Base-by-base conservation (phyloP, 2,329 filamentous ascomycete genomes). In the Penicillium sumatraense region DNA sequence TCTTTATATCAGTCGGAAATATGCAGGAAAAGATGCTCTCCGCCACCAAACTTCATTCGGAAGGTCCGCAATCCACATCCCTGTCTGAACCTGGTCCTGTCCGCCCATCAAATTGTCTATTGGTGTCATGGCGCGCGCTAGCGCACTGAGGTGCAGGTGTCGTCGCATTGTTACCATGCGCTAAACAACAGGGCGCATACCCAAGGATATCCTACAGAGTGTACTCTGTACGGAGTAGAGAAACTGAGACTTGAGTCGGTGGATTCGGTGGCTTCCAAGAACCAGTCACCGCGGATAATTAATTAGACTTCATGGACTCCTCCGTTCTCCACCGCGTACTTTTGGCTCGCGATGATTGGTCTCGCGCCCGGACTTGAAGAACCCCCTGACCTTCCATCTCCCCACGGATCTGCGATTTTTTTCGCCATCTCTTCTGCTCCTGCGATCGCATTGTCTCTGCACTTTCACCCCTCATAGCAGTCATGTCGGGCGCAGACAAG, bases 401-500 rank as follows among this genome's bases (percentile, higher is more conserved):
- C 42, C 40, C 41, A 42, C 35, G 23, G 52, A 50, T 51, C 31
- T 61, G 41, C 51, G 23, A 16, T 48, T 47, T 54, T 49, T 44
- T 23, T 44, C 42, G 44, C 26, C 35, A 29, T 48, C 24, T 29
- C 18, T 41, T 31, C 52, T 45, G 21, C 18, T 24, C 18, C 18
- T 44, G 24, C 29, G n/a, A 31, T 48, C 13, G 40, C 40, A 16
- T 14, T 10, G 23, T 27, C 27, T 20, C 33, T 14, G 26, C n/a
- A 11, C 46, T 26, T 23, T 33, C 29, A 40, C 11, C 13, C 18
- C 20, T 23, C 29, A n/a, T 33, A 23, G 29, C 35, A 35, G 48
- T 31, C 33, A 61, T 62, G 59, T 42, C 48, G n/a, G 31, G 41
- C 6, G 40, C 23, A 44, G 54, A 60, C 9, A 66, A 66, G 53